Base-by-base conservation (phyloP, 148 eudicot genomes). In the Cornus florida region DNA sequence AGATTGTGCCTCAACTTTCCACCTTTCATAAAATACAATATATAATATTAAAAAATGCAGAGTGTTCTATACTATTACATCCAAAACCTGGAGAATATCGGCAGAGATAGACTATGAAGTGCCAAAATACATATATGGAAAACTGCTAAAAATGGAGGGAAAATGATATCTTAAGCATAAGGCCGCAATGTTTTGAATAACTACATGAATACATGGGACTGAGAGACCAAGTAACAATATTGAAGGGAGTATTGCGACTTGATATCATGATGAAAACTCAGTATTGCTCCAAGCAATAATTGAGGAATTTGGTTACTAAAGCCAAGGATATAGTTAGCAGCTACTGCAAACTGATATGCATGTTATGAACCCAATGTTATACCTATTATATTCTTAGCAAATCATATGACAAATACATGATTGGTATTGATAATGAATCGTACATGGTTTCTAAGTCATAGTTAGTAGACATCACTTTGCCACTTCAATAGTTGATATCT, bases 151-250 rank as follows among this genome's bases (percentile, higher is more conserved):
- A 19, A n/a, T 53, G 23, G 23, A 62, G 66, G 7, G 24, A n/a
- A n/a, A 57, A 39, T 1, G n/a, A 35, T 38, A 33, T 67, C 43
- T 24, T 66, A 71, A 46, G 46, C 39, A 65, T 35, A 76, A 66
- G 56, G 57, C 38, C 43, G 22, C 38, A 56, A 65, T 75, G 56
- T 39, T 75, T 75, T 57, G 64, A 75, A 75, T 16, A 60, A 35
- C 31, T 10, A 33, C 35, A 65, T 14, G 57, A 9, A 64, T 16
- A 64, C 22, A 57, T 35, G 48, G 77, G n/a, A 62, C 35, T 39
- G 22, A 57, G 3, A 57, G 20, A 3, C 62, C 62, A 57, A 16
- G 19, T 13, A 57, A 57, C n/a, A 57, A 7, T 57, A 57, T 13
- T 57, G 62, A 43, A 35, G 38, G 38, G 38, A 2, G 5, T 35